Percentiles rank a stretch among this genome's conserved stretches.
phyloP scores from a whole-genome alignment of 805 yeast species.

The Ogataea populi-albae region DNA sequence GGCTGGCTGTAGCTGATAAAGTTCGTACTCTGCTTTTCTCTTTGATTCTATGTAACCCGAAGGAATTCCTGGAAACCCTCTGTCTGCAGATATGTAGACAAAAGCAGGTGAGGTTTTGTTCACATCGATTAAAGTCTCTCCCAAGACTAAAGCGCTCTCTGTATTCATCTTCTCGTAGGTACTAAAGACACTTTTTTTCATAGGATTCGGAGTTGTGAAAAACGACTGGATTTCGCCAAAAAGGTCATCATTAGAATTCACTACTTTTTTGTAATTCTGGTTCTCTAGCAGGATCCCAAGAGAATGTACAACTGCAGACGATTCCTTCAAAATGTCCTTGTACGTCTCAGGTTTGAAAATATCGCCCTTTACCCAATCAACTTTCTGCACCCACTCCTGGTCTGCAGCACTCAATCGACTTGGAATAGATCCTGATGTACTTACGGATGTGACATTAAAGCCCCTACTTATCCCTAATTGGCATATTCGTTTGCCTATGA shows the following conservation, averaged over 20 bases:
- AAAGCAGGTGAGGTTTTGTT: conserved; percentile 37
- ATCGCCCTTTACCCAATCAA: conserved; percentile 66
- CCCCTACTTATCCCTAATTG: conserved; percentile 63
- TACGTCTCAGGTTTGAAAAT: conserved; percentile 65
- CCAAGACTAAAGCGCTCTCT: conserved; percentile 64
- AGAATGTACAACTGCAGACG: conserved; percentile 75
- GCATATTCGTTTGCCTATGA: conserved; percentile 62
- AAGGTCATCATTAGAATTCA: conserved; percentile 32
- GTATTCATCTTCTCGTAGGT: conserved; percentile 65
- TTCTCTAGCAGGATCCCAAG: conserved; percentile 76
- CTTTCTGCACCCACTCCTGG: conserved; percentile 51
- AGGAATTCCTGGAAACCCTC: conserved; percentile 65
- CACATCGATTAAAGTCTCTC: conserved; percentile 45
- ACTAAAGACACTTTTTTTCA: conserved; percentile 42
- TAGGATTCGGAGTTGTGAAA: conserved; percentile 60
- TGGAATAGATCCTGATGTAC: conserved; percentile 54
- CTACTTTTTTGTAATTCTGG: conserved; percentile 58
- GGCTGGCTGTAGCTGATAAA: conserved; percentile 38
- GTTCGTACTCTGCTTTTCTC: conserved; percentile 68
- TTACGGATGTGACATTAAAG: conserved; percentile 61
- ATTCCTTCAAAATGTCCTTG: conserved; percentile 40
- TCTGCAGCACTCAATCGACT: conserved; percentile 30
- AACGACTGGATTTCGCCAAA: conserved; percentile 36
- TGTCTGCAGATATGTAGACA: conserved; percentile 81
- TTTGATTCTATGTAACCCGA: conserved; percentile 71